Evolutionary conservation across 2,329 filamentous ascomycete genomes (phyloP).

Genomic region (Tolypocladium tundrense): DNA sequence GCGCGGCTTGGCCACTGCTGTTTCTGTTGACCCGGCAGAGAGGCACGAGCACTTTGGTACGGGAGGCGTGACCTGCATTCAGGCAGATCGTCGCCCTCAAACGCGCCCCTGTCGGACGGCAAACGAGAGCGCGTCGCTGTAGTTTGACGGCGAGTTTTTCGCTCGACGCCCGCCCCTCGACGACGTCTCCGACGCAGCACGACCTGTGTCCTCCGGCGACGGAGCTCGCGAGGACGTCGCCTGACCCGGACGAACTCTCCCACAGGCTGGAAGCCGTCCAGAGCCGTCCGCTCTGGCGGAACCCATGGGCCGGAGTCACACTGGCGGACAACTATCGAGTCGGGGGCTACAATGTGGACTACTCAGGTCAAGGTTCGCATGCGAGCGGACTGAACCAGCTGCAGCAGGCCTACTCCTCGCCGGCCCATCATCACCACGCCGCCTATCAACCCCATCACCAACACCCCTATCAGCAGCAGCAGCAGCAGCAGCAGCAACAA

Average conservation of each 20-base stretch:
- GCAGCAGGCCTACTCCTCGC: conserved; percentile 50
- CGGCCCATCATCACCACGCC: conserved; percentile 20
- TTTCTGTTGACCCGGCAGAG: not conserved
- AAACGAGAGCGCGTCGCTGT: not conserved
- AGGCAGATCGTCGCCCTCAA: not conserved
- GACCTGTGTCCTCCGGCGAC: conserved; percentile 15
- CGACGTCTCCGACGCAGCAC: not conserved
- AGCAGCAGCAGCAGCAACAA: conserved; percentile 20
- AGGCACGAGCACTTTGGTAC: not conserved
- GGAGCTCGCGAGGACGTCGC: conserved; percentile 35
- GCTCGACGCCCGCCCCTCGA: conserved; percentile 2
- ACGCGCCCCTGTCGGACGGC: not conserved
- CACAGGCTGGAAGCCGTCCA: conserved; percentile 59
- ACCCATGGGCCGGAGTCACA: conserved; percentile 62
- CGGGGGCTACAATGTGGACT: conserved; percentile 66
- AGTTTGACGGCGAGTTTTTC: not conserved
- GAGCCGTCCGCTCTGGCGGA: conserved; percentile 68
- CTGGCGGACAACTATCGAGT: conserved; percentile 67
- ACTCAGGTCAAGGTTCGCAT: conserved; percentile 58
- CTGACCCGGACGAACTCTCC: conserved; percentile 46
- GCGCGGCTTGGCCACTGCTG: not conserved
- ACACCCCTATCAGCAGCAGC: conserved; percentile 19
- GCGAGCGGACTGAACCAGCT: conserved; percentile 54
- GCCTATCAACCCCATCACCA: conserved; percentile 5
- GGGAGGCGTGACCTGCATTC: not conserved